phyloP scores from a whole-genome alignment of 2,329 filamentous ascomycete species.

The Verticillium longisporum region DNA sequence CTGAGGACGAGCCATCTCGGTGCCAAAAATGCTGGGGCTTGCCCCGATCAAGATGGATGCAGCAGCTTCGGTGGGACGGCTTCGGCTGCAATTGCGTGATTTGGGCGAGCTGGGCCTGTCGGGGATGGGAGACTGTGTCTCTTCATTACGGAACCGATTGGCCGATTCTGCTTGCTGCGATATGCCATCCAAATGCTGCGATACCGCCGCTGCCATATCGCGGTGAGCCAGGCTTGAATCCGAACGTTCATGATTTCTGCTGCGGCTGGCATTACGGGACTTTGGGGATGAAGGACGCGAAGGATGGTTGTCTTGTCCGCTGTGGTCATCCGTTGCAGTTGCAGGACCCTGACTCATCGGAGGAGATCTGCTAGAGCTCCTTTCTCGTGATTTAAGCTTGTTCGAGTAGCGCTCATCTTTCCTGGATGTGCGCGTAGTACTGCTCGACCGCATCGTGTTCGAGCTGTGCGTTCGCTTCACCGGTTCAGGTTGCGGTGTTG shows the following conservation, averaged over 20 bases:
- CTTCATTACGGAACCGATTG: slow-evolving; percentile 5
- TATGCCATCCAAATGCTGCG: slow-evolving; percentile 16
- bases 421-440: background rate
- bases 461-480: background rate
- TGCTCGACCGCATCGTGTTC: background rate
- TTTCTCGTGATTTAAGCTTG: background rate
- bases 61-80: background rate
- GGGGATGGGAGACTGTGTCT: background rate
- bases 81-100: slow-evolving; percentile 12
- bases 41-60: slow-evolving; percentile 17
- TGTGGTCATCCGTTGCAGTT: no score
- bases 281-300: slow-evolving; percentile 23
- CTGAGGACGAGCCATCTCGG: background rate
- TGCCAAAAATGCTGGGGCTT: slow-evolving; percentile 18
- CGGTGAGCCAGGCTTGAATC: slow-evolving; percentile 12
- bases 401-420: background rate
- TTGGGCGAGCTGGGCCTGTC: slow-evolving; percentile 8
- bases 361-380: background rate
- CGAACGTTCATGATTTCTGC: slow-evolving; percentile 13
- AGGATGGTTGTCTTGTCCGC: background rate
- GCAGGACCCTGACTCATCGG: no score
- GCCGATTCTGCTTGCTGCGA: slow-evolving; percentile 17
- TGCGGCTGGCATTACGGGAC: slow-evolving; percentile 27
- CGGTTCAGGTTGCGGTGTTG: background rate
- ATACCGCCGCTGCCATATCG: slow-evolving; percentile 5